A percentile compares a stretch with the other conserved stretches of the same genome.
These are phyloP conservation scores for Fusarium sp. DNA, from an alignment of 2,329 filamentous ascomycete genomes.

Conservation along the genomic window DNA sequence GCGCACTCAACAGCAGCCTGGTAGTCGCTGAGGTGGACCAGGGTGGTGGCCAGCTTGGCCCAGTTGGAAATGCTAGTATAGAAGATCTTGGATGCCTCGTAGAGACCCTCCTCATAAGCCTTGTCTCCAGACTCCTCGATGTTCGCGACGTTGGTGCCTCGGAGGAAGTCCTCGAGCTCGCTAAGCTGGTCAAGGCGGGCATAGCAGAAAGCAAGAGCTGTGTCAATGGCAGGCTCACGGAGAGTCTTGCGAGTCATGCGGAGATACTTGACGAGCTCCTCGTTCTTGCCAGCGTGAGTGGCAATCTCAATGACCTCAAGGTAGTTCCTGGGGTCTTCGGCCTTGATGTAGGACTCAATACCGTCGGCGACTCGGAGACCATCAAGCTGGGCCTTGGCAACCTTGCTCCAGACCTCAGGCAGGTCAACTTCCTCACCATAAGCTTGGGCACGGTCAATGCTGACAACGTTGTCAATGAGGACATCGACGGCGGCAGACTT, in stretches of 20 bases:
- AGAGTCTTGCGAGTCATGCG: constrained; percentile 98
- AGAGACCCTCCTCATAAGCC: constrained; percentile 92
- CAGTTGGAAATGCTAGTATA: constrained; percentile 99
- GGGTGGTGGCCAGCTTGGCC: constrained; percentile 97
- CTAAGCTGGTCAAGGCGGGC: constrained; percentile 90
- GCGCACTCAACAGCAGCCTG: constrained; percentile 98
- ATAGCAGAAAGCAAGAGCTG: constrained; percentile 91
- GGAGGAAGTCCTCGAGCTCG: constrained; percentile 96
- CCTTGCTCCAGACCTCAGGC: constrained; percentile 97
- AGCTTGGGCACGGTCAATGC: constrained; percentile 95
- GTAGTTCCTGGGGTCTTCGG: constrained; percentile 92
- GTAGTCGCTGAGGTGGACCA: constrained; percentile 97
- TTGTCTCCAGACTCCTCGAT: constrained; percentile 98
- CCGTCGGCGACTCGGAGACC: constrained; percentile 92
- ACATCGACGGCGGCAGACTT: constrained; percentile 89
- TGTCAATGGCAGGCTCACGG: constrained; percentile 93
- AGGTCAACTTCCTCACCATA: constrained; percentile 95
- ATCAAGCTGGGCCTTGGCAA: constrained; percentile 97
- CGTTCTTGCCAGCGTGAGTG: constrained; percentile 95
- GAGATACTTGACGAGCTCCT: constrained; percentile 95
- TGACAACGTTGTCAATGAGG: constrained; percentile 95
- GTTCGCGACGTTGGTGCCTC: constrained; percentile 92
- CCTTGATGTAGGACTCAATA: constrained; percentile 97
- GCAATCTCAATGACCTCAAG: constrained; percentile 96
- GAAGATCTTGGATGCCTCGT: constrained; percentile 98